Base-by-base conservation (phyloP, 2,329 filamentous ascomycete genomes). In the Juglanconis sp. region DNA sequence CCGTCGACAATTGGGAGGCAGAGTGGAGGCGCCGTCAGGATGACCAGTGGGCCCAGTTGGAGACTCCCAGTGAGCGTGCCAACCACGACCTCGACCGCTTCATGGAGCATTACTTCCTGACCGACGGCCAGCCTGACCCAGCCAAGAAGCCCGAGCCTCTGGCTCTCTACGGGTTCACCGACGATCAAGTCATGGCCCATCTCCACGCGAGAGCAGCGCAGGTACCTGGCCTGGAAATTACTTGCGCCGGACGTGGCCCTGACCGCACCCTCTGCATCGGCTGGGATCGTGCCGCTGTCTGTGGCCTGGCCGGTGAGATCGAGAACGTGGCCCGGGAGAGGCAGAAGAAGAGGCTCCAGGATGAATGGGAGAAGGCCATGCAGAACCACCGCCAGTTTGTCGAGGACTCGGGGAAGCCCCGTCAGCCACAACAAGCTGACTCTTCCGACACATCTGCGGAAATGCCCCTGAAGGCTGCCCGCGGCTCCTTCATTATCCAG, bases 91-190 rank as follows among this genome's bases (percentile, higher is more conserved):
- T 55, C 10, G 36, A 44, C n/a, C 53, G 53, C 13, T 55, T 55
- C 32, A 32, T 55, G 53, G 53, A 55, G 42, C 53, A 34, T 40
- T 55, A 55, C 40, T 55, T 47, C 40, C 32, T 55, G 9, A 55
- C 53, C 4, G 53, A 46, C 42, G 53, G 53, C 53, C 17, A 34
- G 32, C 53, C 53, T 9, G 53, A 55, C n/a, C 31, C 40, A 11
- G 38, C 53, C 53, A 55, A 55, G 53, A 55, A 46, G 40, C 53
- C 53, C 13, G 53, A 55, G 30, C 53, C 53, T 1, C 36, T 55
- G 8, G 42, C 53, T 32, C 40, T 55, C 40, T 55, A 47, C 17
- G 36, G 36, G 6, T 40, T 53, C 51, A 31, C 51, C 17, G 36
- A 53, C 35, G 32, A 55, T 34, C 40, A 47, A 4, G 53, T 35